These are phyloP conservation scores for Somion occarium DNA, from an alignment of 1,284 basidiomycete genomes.

Conservation along the genomic window DNA sequence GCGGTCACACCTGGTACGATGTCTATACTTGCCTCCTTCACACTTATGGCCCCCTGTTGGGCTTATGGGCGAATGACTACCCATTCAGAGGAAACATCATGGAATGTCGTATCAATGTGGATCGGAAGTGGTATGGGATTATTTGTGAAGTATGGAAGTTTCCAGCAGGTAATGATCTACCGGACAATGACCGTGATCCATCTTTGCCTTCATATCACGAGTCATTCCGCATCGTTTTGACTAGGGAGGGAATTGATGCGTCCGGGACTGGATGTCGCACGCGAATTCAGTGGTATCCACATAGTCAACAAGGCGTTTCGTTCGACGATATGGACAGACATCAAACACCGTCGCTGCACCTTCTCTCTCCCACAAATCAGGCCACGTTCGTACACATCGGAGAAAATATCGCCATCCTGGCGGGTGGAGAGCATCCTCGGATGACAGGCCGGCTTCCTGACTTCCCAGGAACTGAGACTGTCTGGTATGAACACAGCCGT, in stretches of 20 bases:
- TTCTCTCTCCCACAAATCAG: background rate
- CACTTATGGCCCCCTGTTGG: slow-evolving; percentile 19
- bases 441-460: slow-evolving; percentile 7
- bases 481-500: slow-evolving; percentile 16
- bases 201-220: background rate
- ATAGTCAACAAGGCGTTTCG: background rate
- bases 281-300: background rate
- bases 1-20: slow-evolving; percentile 16
- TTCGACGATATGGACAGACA: no score
- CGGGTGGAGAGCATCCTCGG: no score
- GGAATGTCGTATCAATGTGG: slow-evolving; percentile 13
- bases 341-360: background rate
- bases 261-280: background rate
- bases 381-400: background rate
- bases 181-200: slow-evolving; percentile 6
- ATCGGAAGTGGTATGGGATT: slow-evolving; percentile 11
- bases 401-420: no score
- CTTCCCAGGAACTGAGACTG: slow-evolving; percentile 9
- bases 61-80: slow-evolving; percentile 22
- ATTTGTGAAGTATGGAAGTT: slow-evolving; percentile 20
- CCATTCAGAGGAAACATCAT: slow-evolving; percentile 20
- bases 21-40: slow-evolving; percentile 19
- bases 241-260: background rate
- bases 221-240: background rate
- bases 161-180: background rate